Conservation (phyloP, 2,329 filamentous ascomycete species). For the Domatiomyces globalis region DNA sequence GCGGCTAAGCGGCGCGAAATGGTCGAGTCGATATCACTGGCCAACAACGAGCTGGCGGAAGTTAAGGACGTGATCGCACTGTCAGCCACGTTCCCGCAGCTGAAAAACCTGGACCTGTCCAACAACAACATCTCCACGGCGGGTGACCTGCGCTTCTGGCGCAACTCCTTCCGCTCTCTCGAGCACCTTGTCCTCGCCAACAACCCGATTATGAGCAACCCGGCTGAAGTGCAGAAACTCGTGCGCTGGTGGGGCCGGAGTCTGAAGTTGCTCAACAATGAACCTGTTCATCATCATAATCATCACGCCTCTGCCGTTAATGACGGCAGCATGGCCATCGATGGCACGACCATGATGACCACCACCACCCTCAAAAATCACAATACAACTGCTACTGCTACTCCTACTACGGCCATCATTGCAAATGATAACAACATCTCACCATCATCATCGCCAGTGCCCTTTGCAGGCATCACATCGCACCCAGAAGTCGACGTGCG, state of each 20-base stretch:
- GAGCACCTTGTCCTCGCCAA: slow-evolving; percentile 66
- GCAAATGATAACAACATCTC: slow-evolving; percentile 47
- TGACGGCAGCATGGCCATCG: neutral
- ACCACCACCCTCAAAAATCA: slow-evolving; percentile 47
- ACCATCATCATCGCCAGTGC: slow-evolving; percentile 58
- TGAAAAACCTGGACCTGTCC: slow-evolving; percentile 80
- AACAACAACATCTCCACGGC: slow-evolving; percentile 62
- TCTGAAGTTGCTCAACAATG: slow-evolving; percentile 60
- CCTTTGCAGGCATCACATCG: slow-evolving; percentile 50
- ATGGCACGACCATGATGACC: slow-evolving; percentile 23
- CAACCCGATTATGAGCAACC: slow-evolving; percentile 55
- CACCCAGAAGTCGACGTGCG: slow-evolving; percentile 59
- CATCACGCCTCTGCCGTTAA: slow-evolving; percentile 23
- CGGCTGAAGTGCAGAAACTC: slow-evolving; percentile 53
- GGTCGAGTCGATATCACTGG: slow-evolving; percentile 68
- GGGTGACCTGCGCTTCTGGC: slow-evolving; percentile 59
- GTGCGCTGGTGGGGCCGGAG: slow-evolving; percentile 64
- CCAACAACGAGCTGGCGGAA: slow-evolving; percentile 62
- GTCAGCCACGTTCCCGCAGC: slow-evolving; percentile 64
- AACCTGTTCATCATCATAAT: slow-evolving; percentile 49
- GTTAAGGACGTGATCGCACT: slow-evolving; percentile 60
- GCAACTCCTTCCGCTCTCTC: slow-evolving; percentile 60
- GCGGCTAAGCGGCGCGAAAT: slow-evolving; percentile 58
- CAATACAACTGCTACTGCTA: slow-evolving; percentile 46
- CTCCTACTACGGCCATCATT: slow-evolving; percentile 62